Conservation (phyloP, 177 flowering plant species). For the Tripterygium wilfordii region DNA sequence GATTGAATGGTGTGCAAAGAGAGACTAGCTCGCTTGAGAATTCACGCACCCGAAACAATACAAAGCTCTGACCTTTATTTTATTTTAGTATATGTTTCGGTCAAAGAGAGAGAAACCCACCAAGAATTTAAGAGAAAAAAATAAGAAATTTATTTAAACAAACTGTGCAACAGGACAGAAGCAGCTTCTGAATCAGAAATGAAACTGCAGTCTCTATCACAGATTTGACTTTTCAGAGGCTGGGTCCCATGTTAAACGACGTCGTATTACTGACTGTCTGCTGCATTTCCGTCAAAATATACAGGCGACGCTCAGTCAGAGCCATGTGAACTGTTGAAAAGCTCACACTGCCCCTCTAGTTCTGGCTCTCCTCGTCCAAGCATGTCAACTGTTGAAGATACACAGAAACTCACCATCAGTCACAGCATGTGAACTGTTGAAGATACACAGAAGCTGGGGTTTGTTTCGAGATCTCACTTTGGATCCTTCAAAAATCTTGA, state of each 20-base stretch:
- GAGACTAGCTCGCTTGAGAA: constrained; percentile 33
- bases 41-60: constrained; percentile 19
- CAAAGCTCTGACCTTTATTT: constrained; percentile 11
- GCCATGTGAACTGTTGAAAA: too few relatives aligned
- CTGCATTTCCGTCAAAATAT: too few relatives aligned
- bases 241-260: constrained; percentile 29
- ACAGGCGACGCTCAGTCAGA: too few relatives aligned
- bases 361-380: too few relatives aligned
- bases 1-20: constrained; percentile 54
- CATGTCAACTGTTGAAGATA: too few relatives aligned
- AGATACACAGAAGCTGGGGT: too few relatives aligned
- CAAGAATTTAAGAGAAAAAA: constrained; percentile 13
- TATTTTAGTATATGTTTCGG: too few relatives aligned
- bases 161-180: not conserved
- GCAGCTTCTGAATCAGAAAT: constrained; percentile 12
- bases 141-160: constrained; percentile 14
- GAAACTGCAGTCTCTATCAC: constrained; percentile 44
- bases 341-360: too few relatives aligned
- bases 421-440: too few relatives aligned
- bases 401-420: too few relatives aligned
- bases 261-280: constrained; percentile 17
- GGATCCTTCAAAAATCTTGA: too few relatives aligned
- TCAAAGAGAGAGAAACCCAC: constrained; percentile 11
- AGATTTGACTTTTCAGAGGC: constrained; percentile 37
- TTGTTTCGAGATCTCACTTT: too few relatives aligned